Evolutionary conservation across 805 yeast genomes (phyloP), one percentile per base, ranked within the genome.

Genomic region (Kluyveromyces nonfermentans): DNA sequence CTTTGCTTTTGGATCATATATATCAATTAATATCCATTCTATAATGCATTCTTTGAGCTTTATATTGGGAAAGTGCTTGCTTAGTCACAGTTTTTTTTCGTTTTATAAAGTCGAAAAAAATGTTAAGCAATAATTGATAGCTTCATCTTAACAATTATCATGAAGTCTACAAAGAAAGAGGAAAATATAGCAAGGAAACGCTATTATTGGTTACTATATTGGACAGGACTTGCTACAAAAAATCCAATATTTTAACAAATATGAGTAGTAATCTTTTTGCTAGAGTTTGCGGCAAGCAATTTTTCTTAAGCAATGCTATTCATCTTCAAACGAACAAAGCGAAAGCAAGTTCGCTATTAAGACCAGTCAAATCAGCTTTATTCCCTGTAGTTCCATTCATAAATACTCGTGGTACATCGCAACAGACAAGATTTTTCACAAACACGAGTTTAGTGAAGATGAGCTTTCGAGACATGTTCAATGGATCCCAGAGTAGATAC

Each of bases 401-500:
- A 3, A 35, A 25, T 34, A 33, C 38, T 12, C 20, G 31, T 8
- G 14, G 22, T 3, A 28, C 40, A 20, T 46, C 48, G 14, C 33
- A 25, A 33, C 35, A 34, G 10, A 33, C 40, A 8, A 46, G 52
- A 25, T 30, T 28, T 16, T 49, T 54, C 33, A 46, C 47, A n/a
- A 41, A 42, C 5, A 43, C 44, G 5, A 32, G 43, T 2, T 21
- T 8, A 6, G 21, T 33, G 9, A 38, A 42, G 5, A n/a, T 51
- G 4, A 51, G 52, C 12, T 53, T 56, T 55, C 39, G 43, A 19
- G 42, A 41, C n/a, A 39, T 50, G 30, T 41, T 25, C 20, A 48
- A 45, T 14, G 45, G 48, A 4, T 34, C 54, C 16, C 40, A 46
- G 8, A 53, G 50, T 22, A 46, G 60, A 16, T 62, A 60, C 41